Conservation (phyloP, 768 basidiomycete species). For the Boletus rufocinnamomeus region DNA sequence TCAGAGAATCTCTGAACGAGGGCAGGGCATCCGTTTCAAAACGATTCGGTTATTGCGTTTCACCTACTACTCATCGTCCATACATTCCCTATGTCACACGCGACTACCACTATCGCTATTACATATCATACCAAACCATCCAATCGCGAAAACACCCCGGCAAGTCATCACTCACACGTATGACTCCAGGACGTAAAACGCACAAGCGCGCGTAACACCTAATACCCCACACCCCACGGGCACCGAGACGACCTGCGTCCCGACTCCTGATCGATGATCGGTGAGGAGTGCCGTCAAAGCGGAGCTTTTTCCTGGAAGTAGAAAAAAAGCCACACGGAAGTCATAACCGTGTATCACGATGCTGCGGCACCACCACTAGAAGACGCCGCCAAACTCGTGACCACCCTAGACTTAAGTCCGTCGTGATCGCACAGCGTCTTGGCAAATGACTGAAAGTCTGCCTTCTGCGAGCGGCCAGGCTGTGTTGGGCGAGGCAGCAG, state of each 20-base stretch:
- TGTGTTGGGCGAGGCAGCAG: conserved; percentile 11
- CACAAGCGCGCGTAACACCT: conserved; percentile 7
- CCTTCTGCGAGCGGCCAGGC: conserved; percentile 46
- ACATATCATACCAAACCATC: conserved; percentile 25
- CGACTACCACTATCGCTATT: conserved; percentile 9
- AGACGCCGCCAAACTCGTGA: conserved; percentile 1
- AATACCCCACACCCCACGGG: conserved; percentile 20
- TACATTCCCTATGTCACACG: conserved; percentile 8
- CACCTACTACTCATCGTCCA: conserved; percentile 12
- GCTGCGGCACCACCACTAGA: conserved; percentile 9
- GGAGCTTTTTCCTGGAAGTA: background rate
- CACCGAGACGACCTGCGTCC: conserved; percentile 26
- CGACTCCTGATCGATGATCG: conserved; percentile 17
- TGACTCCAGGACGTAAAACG: conserved; percentile 15
- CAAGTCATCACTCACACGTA: conserved; percentile 4
- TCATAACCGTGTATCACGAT: conserved; percentile 14
- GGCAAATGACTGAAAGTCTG: conserved; percentile 57
- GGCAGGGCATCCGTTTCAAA: too few relatives aligned
- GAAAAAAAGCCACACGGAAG: background rate
- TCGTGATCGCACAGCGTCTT: conserved; percentile 44
- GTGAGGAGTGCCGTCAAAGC: conserved; percentile 6
- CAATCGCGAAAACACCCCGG: background rate
- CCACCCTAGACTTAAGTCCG: conserved; percentile 26
- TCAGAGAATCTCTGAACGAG: too few relatives aligned
- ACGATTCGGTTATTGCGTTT: background rate